Percentiles rank a stretch among this genome's conserved stretches.
These are phyloP conservation scores for Orbilia quercus DNA, from an alignment of 2,329 filamentous ascomycete species.

Conservation along the genomic window DNA sequence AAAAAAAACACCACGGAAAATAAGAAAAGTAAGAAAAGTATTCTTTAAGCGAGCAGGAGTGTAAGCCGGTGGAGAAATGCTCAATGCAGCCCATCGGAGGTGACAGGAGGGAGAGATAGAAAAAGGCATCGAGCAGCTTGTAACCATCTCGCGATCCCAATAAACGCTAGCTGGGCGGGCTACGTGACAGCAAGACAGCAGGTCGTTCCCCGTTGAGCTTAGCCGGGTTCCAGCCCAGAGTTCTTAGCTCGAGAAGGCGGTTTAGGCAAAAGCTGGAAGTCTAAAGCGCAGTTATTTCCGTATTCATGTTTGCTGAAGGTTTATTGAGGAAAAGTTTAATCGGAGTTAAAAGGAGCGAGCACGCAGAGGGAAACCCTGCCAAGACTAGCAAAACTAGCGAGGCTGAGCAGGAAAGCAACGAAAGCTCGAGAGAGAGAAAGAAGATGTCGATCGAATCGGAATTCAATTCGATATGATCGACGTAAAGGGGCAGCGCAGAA, in stretches of 20 bases:
- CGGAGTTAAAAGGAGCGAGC: slow-evolving; percentile 17
- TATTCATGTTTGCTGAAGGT: slow-evolving; percentile 45
- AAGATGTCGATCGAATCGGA: too few relatives aligned
- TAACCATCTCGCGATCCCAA: slow-evolving; percentile 12
- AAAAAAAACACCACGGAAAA: not conserved
- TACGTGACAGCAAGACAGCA: not conserved
- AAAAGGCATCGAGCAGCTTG: slow-evolving; percentile 2
- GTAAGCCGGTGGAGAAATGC: slow-evolving; percentile 8
- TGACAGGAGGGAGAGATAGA: not conserved
- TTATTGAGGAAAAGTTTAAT: too few relatives aligned
- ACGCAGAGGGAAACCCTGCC: not conserved
- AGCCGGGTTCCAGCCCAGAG: slow-evolving; percentile 34
- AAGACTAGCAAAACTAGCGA: not conserved
- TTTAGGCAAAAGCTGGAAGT: slow-evolving; percentile 47
- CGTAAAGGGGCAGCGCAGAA: too few relatives aligned
- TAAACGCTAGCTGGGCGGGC: not conserved
- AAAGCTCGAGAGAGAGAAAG: not conserved
- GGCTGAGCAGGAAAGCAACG: slow-evolving; percentile 11
- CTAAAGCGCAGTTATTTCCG: slow-evolving; percentile 22
- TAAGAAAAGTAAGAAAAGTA: not conserved
- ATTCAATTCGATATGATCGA: too few relatives aligned
- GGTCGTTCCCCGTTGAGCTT: not conserved
- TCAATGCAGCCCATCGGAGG: slow-evolving; percentile 2
- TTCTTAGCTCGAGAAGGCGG: slow-evolving; percentile 25
- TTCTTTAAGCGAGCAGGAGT: not conserved